Conservation (phyloP, 495 filamentous ascomycete genomes). For the Parmelia sp. region DNA sequence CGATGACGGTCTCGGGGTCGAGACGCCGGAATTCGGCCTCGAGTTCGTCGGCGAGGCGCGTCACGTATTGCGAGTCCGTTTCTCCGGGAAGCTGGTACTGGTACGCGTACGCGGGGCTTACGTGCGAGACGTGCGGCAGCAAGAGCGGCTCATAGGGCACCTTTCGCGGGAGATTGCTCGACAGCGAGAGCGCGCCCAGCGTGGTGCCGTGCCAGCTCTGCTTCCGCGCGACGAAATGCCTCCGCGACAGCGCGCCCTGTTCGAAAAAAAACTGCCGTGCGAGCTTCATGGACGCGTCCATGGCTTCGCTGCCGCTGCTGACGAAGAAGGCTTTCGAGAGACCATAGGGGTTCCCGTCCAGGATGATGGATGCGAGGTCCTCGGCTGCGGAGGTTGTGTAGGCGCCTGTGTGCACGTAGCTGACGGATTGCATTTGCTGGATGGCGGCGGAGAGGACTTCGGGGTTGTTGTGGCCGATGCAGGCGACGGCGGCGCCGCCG, state of each 20-base stretch:
- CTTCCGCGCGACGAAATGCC: slow-evolving; percentile 58
- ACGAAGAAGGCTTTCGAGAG: slow-evolving; percentile 43
- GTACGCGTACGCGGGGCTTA: slow-evolving; percentile 67
- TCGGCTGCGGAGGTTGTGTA: slow-evolving; percentile 45
- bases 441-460: slow-evolving; percentile 42
- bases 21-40: slow-evolving; percentile 68
- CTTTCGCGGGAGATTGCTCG: slow-evolving; percentile 57
- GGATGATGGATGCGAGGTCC: slow-evolving; percentile 39
- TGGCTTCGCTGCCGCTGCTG: slow-evolving; percentile 59
- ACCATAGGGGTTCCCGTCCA: slow-evolving; percentile 36
- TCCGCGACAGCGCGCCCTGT: slow-evolving; percentile 37
- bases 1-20: slow-evolving; percentile 65
- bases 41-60: slow-evolving; percentile 57
- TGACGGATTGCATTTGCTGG: slow-evolving; percentile 44
- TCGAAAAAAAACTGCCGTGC: slow-evolving; percentile 59
- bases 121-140: slow-evolving; percentile 50
- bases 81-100: slow-evolving; percentile 45
- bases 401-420: slow-evolving; percentile 49
- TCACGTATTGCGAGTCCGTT: slow-evolving; percentile 47
- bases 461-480: slow-evolving; percentile 44
- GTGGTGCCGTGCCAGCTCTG: slow-evolving; percentile 75
- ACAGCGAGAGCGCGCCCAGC: slow-evolving; percentile 56
- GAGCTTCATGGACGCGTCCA: slow-evolving; percentile 63
- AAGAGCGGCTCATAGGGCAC: slow-evolving; percentile 63
- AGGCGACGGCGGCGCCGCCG: slow-evolving; percentile 47